phyloP scores from a whole-genome alignment of 441 rosid species.

The Eugenia klotzschiana region DNA sequence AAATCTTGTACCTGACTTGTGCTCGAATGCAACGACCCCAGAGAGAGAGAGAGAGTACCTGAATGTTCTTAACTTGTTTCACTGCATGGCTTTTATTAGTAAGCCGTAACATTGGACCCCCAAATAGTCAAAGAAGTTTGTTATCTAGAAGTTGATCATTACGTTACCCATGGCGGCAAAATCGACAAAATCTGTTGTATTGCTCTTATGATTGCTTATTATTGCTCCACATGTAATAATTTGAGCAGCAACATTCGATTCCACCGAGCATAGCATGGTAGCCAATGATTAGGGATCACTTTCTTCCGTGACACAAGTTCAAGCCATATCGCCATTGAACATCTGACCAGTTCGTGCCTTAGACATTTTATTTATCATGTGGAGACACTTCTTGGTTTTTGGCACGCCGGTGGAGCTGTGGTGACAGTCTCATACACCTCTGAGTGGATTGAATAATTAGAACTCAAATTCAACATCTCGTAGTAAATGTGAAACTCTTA shows the following conservation, averaged over 20 bases:
- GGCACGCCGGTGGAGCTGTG: too few species aligned
- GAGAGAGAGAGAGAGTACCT: background rate
- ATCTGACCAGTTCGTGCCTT: background rate
- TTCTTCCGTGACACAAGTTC: background rate
- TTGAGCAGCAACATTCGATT: background rate
- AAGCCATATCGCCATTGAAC: background rate
- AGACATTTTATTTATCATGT: background rate
- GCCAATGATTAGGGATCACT: background rate
- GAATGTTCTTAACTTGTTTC: background rate
- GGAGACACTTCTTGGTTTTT: background rate
- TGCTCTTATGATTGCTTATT: background rate
- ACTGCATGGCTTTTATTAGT: background rate
- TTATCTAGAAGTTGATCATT: background rate
- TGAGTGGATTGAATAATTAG: background rate
- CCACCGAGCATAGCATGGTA: background rate
- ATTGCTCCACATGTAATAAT: background rate
- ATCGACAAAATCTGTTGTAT: background rate
- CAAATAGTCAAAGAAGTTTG: background rate
- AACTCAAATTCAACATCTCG: background rate
- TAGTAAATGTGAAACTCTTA: background rate
- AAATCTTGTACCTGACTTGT: background rate
- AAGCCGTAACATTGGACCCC: background rate
- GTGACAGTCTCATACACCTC: accelerated
- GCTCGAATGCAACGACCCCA: background rate
- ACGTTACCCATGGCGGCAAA: background rate